Evolutionary conservation across 805 yeast genomes (phyloP).

Genomic region (Kuraishia cidri): DNA sequence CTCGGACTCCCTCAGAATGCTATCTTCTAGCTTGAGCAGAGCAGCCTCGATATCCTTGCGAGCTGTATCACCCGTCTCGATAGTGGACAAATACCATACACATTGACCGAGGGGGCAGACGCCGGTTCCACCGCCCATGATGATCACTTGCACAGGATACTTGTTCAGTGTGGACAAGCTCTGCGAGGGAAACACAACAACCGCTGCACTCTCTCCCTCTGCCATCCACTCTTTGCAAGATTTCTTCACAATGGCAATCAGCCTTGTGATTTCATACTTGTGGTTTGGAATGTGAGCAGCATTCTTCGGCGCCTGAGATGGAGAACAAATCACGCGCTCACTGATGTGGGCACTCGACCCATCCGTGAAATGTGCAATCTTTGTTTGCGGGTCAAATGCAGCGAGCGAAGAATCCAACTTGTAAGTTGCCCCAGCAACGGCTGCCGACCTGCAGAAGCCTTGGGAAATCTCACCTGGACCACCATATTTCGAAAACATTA

Average conservation of each 20-base stretch:
- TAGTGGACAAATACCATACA: slow-evolving; percentile 83
- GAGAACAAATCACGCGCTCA: slow-evolving; percentile 74
- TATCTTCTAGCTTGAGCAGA: slow-evolving; percentile 65
- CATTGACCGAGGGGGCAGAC: slow-evolving; percentile 82
- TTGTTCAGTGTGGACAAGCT: slow-evolving; percentile 59
- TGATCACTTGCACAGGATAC: slow-evolving; percentile 76
- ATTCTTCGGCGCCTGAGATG: slow-evolving; percentile 49
- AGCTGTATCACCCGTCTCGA: slow-evolving; percentile 62
- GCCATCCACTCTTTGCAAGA: slow-evolving; percentile 90
- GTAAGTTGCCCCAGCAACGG: slow-evolving; percentile 95
- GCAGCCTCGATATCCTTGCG: slow-evolving; percentile 76
- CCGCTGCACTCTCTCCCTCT: slow-evolving; percentile 74
- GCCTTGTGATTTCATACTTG: slow-evolving; percentile 55
- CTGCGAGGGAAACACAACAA: slow-evolving; percentile 88
- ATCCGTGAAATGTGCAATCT: slow-evolving; percentile 66
- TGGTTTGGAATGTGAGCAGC: slow-evolving; percentile 31
- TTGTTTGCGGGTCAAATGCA: slow-evolving; percentile 56
- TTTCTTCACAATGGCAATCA: slow-evolving; percentile 76
- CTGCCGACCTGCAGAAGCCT: slow-evolving; percentile 96
- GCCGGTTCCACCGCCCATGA: slow-evolving; percentile 83
- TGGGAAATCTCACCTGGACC: slow-evolving; percentile 95
- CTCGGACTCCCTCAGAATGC: slow-evolving; percentile 73
- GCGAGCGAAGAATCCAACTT: slow-evolving; percentile 63
- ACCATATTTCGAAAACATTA: slow-evolving; percentile 84
- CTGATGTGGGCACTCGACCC: slow-evolving; percentile 66